Conservation (phyloP, 129 eudicot genomes). For the Ambrosia trifida region DNA sequence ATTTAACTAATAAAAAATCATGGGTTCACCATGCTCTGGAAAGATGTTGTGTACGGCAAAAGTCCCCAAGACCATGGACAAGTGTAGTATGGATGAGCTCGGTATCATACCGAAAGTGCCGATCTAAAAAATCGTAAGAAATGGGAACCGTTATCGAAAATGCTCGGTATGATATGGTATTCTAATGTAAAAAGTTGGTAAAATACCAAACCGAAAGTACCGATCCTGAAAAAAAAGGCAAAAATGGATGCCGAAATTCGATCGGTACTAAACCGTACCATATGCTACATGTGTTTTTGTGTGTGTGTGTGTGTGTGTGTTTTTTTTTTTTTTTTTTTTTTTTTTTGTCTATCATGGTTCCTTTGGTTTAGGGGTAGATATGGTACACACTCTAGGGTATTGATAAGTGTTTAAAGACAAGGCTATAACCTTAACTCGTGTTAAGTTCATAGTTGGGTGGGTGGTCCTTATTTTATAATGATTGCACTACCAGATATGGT, state of each 20-base stretch:
- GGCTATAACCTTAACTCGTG: neutral
- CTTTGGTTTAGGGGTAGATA: neutral
- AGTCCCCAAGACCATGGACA: neutral
- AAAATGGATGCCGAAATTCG: too few species aligned
- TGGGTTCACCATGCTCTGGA: neutral
- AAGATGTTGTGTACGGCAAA: neutral
- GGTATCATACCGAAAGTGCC: too few species aligned
- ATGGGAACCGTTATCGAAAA: too few species aligned
- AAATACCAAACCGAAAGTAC: too few species aligned
- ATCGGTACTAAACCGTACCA: too few species aligned
- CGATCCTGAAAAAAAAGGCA: too few species aligned
- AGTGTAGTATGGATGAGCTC: too few species aligned
- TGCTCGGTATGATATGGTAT: too few species aligned
- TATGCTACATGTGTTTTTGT: too few species aligned
- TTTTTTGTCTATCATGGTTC: neutral
- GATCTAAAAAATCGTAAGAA: too few species aligned
- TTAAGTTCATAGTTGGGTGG: conserved; percentile 1
- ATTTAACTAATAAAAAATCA: neutral
- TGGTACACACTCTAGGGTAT: conserved; percentile 1
- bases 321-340: neutral
- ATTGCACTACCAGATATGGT: neutral
- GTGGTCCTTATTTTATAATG: neutral
- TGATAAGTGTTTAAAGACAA: neutral
- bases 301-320: too few species aligned
- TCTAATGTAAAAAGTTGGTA: too few species aligned